These are phyloP conservation scores for Paramecium caudatum DNA, from an alignment of 73 alveolate species.

Conservation along the genomic window DNA sequence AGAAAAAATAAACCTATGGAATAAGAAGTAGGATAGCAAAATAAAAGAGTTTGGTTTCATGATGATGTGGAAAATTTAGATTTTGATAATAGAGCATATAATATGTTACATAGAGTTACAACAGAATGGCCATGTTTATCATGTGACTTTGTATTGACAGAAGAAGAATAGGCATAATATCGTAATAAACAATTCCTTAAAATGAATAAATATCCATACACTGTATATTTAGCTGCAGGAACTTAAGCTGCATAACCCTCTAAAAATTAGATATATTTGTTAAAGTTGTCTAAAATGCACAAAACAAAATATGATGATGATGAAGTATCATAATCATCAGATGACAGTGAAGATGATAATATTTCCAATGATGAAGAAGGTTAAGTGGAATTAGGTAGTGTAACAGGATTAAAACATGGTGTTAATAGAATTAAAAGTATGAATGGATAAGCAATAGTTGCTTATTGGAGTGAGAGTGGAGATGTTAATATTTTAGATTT, in stretches of 20 bases:
- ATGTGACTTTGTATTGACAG: slow-evolving; percentile 61
- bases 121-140: slow-evolving; percentile 87
- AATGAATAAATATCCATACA: slow-evolving; percentile 87
- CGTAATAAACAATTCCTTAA: slow-evolving; percentile 50
- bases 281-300: slow-evolving; percentile 86
- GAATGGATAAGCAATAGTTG: slow-evolving; percentile 86
- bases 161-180: slow-evolving; percentile 54
- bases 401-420: slow-evolving; percentile 79
- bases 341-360: slow-evolving; percentile 65
- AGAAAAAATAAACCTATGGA: slow-evolving; percentile 60
- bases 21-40: slow-evolving; percentile 13
- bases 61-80: slow-evolving; percentile 87
- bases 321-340: slow-evolving; percentile 67
- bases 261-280: slow-evolving; percentile 83
- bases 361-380: slow-evolving; percentile 86
- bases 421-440: slow-evolving; percentile 88
- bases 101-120: slow-evolving; percentile 90
- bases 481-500: slow-evolving; percentile 85
- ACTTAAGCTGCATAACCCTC: slow-evolving; percentile 84
- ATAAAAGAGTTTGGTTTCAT: slow-evolving; percentile 59
- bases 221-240: slow-evolving; percentile 86
- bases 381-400: slow-evolving; percentile 82
- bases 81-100: slow-evolving; percentile 89
- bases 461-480: slow-evolving; percentile 86
- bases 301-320: slow-evolving; percentile 92